These are phyloP conservation scores for Protomyces inouyei DNA, from an alignment of 1,139 yeast genomes.

Conservation along the genomic window DNA sequence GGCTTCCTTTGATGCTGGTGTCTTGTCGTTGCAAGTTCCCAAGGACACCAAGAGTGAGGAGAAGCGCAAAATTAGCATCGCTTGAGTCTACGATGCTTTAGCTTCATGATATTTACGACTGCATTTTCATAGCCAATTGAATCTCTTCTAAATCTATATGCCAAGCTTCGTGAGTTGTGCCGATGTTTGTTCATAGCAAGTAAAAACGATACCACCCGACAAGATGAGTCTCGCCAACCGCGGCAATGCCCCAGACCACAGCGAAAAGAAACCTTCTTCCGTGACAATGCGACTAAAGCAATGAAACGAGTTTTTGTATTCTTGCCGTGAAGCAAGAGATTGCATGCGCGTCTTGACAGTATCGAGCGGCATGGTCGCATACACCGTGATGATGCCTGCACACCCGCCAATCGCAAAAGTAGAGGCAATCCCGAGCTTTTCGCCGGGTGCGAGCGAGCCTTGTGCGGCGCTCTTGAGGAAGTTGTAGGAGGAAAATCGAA, in stretches of 20 bases:
- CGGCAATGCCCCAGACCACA: constrained; percentile 99
- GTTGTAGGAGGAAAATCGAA: constrained; percentile 86
- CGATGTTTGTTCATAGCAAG: constrained; percentile 45
- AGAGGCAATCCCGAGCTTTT: constrained; percentile 70
- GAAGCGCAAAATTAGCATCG: constrained; percentile 29
- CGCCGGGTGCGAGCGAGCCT: constrained; percentile 54
- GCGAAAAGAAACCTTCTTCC: constrained; percentile 85
- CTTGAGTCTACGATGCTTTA: not conserved
- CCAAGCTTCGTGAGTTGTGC: constrained; percentile 14
- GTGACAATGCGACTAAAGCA: constrained; percentile 75
- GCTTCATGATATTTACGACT: not conserved
- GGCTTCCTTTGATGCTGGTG: constrained; percentile 51
- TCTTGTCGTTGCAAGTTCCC: constrained; percentile 51
- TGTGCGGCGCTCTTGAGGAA: constrained; percentile 79
- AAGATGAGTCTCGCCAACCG: constrained; percentile 83
- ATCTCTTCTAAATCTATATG: not conserved
- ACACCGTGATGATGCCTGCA: constrained; percentile 90
- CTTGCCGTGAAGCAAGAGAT: constrained; percentile 70
- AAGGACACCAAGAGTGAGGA: constrained; percentile 37
- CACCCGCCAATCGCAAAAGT: constrained; percentile 89
- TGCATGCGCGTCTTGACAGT: constrained; percentile 98
- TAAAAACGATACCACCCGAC: constrained; percentile 94
- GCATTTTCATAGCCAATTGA: not conserved
- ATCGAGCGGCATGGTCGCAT: constrained; percentile 90
- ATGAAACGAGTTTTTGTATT: constrained; percentile 68